Conservation (phyloP, 345 rosid genomes). For the Dovyalis caffra region DNA sequence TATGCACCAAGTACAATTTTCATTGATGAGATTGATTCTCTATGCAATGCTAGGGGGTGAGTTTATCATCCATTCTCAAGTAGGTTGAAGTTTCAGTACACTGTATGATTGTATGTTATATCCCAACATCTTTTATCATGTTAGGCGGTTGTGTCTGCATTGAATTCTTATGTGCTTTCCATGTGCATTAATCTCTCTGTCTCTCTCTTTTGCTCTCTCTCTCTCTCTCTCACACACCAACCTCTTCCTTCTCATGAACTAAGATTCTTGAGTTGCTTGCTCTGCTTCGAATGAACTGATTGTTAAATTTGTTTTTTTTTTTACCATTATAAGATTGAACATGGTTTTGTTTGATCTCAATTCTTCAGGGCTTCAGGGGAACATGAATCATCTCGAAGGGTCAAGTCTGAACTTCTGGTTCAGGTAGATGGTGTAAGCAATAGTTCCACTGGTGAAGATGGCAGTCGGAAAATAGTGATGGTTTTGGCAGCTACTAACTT, state of each 20-base stretch:
- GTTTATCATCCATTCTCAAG: slow-evolving; percentile 12
- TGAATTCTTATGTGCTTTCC: background rate
- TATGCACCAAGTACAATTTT: slow-evolving; percentile 97
- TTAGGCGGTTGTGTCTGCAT: background rate
- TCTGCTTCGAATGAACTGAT: background rate
- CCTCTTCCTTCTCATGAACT: background rate
- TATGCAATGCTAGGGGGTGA: slow-evolving; percentile 96
- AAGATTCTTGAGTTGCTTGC: background rate
- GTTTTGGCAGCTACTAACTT: slow-evolving; percentile 98
- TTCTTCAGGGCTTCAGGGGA: slow-evolving; percentile 85
- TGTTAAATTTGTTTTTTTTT: background rate
- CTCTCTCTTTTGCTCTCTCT: background rate
- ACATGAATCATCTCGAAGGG: slow-evolving; percentile 99
- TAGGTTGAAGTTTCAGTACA: background rate
- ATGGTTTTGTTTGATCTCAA: background rate
- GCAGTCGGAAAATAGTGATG: slow-evolving; percentile 95
- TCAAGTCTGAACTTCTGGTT: slow-evolving; percentile 98
- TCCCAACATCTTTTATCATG: background rate
- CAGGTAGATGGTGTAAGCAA: slow-evolving; percentile 99
- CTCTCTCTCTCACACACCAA: background rate
- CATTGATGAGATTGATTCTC: slow-evolving; percentile 96
- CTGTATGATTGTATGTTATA: background rate
- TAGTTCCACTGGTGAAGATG: slow-evolving; percentile 89
- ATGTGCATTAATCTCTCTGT: background rate
- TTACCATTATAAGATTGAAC: background rate